Base-by-base conservation (phyloP, 2,329 filamentous ascomycete genomes). In the Talaromyces pinophilus region DNA sequence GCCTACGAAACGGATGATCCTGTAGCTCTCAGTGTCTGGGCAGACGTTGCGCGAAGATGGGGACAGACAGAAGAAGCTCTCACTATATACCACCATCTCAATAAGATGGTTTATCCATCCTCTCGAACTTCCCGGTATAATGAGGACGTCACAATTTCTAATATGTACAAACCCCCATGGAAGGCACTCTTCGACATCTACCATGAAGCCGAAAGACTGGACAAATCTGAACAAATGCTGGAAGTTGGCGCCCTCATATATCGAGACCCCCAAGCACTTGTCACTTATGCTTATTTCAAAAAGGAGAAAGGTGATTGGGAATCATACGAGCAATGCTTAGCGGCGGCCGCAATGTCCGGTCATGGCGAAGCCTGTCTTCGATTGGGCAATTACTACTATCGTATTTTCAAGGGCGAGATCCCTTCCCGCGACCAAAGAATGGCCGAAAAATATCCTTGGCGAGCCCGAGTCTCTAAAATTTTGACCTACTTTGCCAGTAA, bases 371-470 rank as follows among this genome's bases (percentile, higher is more conserved):
- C 78, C 2, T 76, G 74, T 66, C 66, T 72, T n/a, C 73, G 72
- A 38, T 70, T 80, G 8, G 79, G 72, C 2, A 76, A 78, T 55
- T 76, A 76, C 65, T 81, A 80, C 67, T 77, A 73, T 62, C 74
- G 71, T 52, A 78, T 70, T 6, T 74, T 46, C n/a, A 68, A 69
- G 13, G 73, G 74, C 3, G 63, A 67, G 38, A 71, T 72, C 35
- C 70, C 72, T 0, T 73, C 70, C 2, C 69, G 68, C 1, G 75
- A 71, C 15, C 63, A 72, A 22, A 40, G 52, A n/a, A 38, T 42
- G 8, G 52, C 25, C 7, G 33, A 59, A 50, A 59, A 59, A 22
- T 28, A 59, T 30, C 65, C 33, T n/a, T 25, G 69, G 10, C 22
- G 60, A 10, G 35, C 59, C 10, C 2, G 35, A 10, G 28, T 69